phyloP scores from a whole-genome alignment of 2,329 filamentous ascomycete genomes.

The Ascochyta lentis region DNA sequence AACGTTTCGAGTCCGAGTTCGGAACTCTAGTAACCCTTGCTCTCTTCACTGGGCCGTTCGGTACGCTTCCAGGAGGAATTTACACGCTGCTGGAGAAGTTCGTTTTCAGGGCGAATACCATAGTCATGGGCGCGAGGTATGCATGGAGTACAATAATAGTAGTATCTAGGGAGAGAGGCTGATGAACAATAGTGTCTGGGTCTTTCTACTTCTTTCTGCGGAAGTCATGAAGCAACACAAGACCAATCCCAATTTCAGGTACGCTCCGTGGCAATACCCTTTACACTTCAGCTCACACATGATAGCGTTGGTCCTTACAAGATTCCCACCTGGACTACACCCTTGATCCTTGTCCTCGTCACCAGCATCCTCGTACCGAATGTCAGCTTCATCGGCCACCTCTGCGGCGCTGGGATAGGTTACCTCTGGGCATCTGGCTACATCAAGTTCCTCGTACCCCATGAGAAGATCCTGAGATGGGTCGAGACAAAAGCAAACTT shows the following conservation, averaged over 20 bases:
- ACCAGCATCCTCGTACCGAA: slow-evolving; percentile 79
- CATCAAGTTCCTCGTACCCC: slow-evolving; percentile 86
- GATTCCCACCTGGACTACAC: slow-evolving; percentile 92
- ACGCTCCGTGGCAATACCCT: slow-evolving; percentile 47
- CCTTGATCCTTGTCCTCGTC: slow-evolving; percentile 77
- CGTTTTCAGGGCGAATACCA: slow-evolving; percentile 73
- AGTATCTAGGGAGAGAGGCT: neutral
- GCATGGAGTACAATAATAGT: slow-evolving; percentile 19
- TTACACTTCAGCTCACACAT: slow-evolving; percentile 7
- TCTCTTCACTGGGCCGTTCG: slow-evolving; percentile 78
- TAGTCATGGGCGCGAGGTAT: slow-evolving; percentile 83
- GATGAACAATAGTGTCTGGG: slow-evolving; percentile 74
- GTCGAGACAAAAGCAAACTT: slow-evolving; percentile 88
- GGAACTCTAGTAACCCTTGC: slow-evolving; percentile 88
- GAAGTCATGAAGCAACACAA: slow-evolving; percentile 88
- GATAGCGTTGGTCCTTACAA: slow-evolving; percentile 64
- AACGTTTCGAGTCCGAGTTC: slow-evolving; percentile 91
- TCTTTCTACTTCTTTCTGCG: slow-evolving; percentile 83
- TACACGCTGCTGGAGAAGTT: slow-evolving; percentile 82
- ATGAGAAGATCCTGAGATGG: slow-evolving; percentile 86
- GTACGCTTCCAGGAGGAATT: slow-evolving; percentile 73
- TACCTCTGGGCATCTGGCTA: slow-evolving; percentile 90
- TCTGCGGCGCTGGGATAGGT: slow-evolving; percentile 82
- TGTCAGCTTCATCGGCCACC: slow-evolving; percentile 84
- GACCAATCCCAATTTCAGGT: slow-evolving; percentile 77